Percentiles rank a stretch among this genome's conserved stretches.
phyloP scores from a whole-genome alignment of 192 early-diverging fungal genomes.

The Cladochytrium replicatum region DNA sequence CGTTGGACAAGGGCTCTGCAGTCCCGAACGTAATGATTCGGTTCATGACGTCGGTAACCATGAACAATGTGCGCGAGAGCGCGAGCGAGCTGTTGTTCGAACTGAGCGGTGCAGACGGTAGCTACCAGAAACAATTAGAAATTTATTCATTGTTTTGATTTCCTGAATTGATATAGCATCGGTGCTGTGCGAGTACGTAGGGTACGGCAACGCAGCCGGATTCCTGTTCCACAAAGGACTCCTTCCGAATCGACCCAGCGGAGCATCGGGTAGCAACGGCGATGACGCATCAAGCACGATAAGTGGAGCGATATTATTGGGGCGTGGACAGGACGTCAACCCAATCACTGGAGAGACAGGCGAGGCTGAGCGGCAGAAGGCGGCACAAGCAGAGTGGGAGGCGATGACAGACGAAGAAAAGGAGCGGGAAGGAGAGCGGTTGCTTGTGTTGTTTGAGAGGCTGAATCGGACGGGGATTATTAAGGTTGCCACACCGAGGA shows the following conservation, averaged over 20 bases:
- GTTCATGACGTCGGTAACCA: conserved; percentile 55
- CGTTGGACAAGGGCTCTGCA: conserved; percentile 52
- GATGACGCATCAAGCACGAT: no score
- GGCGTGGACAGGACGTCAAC: conserved; percentile 61
- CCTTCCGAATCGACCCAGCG: no score
- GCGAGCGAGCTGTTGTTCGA: conserved; percentile 57
- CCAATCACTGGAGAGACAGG: conserved; percentile 81
- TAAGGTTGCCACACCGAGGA: no score
- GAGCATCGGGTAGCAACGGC: no score
- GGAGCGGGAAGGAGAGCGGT: conserved; percentile 80
- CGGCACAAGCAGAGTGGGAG: conserved; percentile 42
- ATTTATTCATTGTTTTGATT: no score
- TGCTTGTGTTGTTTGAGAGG: conserved; percentile 92
- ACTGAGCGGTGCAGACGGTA: conserved; percentile 63
- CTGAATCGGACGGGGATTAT: conserved; percentile 87
- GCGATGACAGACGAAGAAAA: conserved; percentile 96
- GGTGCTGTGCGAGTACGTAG: conserved; percentile 46
- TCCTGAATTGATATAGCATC: background rate
- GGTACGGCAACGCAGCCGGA: conserved; percentile 91
- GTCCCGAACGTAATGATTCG: conserved; percentile 57
- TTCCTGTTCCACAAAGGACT: conserved; percentile 68
- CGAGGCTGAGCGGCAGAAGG: conserved; percentile 8
- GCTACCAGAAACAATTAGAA: no score
- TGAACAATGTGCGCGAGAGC: conserved; percentile 46
- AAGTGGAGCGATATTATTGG: no score